Evolutionary conservation across 78 protist species (phyloP), one percentile per base, ranked within the genome.

Genomic region (Dictyostelium firmibasis): DNA sequence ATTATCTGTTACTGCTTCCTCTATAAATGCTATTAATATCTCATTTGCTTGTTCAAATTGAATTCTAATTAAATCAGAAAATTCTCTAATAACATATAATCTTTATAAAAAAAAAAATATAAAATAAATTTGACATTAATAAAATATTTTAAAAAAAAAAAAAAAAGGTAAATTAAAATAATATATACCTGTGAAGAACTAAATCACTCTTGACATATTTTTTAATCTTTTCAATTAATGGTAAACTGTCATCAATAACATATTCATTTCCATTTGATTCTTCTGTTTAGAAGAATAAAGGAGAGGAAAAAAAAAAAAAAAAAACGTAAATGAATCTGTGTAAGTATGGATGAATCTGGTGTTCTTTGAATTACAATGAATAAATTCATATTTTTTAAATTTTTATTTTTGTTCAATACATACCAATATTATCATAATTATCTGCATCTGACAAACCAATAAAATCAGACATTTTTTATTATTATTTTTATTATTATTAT

Each of bases 81-180:
- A 77, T 41, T 91, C 95, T 91, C 91, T 79, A 3, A 91, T 79
- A 29, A 84, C 91, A 84, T 81, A 91, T n/a, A 91, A 20, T 81
- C 95, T 79, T 10, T 67, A 78, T 27, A 57, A n/a, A 16, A 81
- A 14, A 33, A 81, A 35, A 74, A 72, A 8, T 23, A 33, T 33
- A 29, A 25, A 27, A 29, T 11, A 14, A 25, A 14, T 31, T 23
- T 23, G 7, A n/a, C 4, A 16, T 83, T 83, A 47, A 20, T 41
- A 76, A 8, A n/a, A n/a, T n/a, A n/a, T n/a, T n/a, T n/a, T 25
- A 35, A 53, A 2, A 16, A 53, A 53, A 53, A 53, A 53, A 38
- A 38, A 38, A 4, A 38, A 38, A 38, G 43, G 43, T 4, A 60
- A 23, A 60, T 47, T n/a, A 53, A 35, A 41, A 1, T 3, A 43